Percentiles rank a stretch among this genome's conserved stretches.
Evolutionary conservation across 2,329 filamentous ascomycete species (phyloP).

Genomic region (Coleophoma cylindrospora): DNA sequence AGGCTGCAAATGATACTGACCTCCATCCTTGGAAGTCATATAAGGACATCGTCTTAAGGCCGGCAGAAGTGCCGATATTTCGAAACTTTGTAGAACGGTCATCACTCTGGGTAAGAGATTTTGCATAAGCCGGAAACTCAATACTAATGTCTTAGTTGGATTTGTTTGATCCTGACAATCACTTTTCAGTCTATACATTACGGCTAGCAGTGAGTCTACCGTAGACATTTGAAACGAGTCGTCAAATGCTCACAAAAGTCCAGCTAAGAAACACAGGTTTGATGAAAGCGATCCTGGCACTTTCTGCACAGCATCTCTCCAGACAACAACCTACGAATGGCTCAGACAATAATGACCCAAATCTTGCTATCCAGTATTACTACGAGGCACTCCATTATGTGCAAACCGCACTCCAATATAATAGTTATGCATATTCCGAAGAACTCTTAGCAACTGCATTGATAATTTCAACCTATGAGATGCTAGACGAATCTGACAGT

Average conservation of each 20-base stretch:
- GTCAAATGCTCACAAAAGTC: constrained; percentile 9
- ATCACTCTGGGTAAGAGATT: constrained; percentile 14
- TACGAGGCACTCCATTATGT: constrained; percentile 59
- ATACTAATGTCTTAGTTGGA: constrained; percentile 10
- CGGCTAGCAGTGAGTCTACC: constrained; percentile 21
- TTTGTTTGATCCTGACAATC: constrained; percentile 26
- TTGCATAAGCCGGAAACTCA: too few relatives aligned
- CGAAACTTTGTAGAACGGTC: constrained; percentile 17
- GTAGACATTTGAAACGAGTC: too few relatives aligned
- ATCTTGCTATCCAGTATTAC: constrained; percentile 47
- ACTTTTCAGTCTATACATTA: constrained; percentile 28
- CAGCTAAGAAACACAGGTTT: constrained; percentile 48
- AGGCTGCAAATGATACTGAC: constrained; percentile 11
- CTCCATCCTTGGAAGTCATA: constrained; percentile 9
- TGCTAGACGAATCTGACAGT: constrained; percentile 51
- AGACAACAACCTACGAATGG: constrained; percentile 27
- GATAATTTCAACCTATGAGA: constrained; percentile 61
- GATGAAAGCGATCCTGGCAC: constrained; percentile 51
- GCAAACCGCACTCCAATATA: constrained; percentile 51
- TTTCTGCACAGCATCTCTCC: constrained; percentile 34
- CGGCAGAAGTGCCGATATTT: constrained; percentile 9
- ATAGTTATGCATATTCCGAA: constrained; percentile 49
- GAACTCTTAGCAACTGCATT: constrained; percentile 56
- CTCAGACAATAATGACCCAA: constrained; percentile 24
- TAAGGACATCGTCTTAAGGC: constrained; percentile 8